These are phyloP conservation scores for Saccharomyces hybrid DNA, from an alignment of 1,139 yeast species.

Conservation along the genomic window DNA sequence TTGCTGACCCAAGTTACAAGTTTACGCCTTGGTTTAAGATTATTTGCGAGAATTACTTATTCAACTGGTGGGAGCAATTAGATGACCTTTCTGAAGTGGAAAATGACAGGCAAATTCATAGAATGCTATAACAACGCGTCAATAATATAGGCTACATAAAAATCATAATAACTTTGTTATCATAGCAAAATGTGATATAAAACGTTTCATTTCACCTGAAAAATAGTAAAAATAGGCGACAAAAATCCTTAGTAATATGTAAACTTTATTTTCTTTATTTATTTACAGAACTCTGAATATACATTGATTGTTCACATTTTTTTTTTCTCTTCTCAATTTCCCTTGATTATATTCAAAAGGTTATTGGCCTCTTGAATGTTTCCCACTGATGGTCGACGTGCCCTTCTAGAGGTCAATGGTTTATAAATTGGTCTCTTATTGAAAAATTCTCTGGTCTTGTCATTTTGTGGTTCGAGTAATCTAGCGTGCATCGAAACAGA, in stretches of 20 bases:
- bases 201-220: neutral
- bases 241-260: neutral
- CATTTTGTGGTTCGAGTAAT: neutral
- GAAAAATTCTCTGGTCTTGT: neutral
- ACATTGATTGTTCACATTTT: neutral
- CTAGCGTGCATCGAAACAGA: slow-evolving; percentile 15
- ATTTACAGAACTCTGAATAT: neutral
- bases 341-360: neutral
- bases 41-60: slow-evolving; percentile 83
- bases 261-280: neutral
- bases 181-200: neutral
- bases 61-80: slow-evolving; percentile 87
- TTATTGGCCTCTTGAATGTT: neutral
- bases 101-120: slow-evolving; percentile 29
- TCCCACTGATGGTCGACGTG: neutral
- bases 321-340: neutral
- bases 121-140: slow-evolving; percentile 23
- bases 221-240: neutral
- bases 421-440: neutral
- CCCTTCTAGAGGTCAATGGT: neutral
- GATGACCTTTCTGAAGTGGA: slow-evolving; percentile 37
- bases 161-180: neutral
- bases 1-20: slow-evolving; percentile 49
- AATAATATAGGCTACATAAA: neutral
- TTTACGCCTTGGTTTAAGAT: slow-evolving; percentile 98